Base-by-base conservation (phyloP, 306 rosid species). In the Carpinus viminea region DNA sequence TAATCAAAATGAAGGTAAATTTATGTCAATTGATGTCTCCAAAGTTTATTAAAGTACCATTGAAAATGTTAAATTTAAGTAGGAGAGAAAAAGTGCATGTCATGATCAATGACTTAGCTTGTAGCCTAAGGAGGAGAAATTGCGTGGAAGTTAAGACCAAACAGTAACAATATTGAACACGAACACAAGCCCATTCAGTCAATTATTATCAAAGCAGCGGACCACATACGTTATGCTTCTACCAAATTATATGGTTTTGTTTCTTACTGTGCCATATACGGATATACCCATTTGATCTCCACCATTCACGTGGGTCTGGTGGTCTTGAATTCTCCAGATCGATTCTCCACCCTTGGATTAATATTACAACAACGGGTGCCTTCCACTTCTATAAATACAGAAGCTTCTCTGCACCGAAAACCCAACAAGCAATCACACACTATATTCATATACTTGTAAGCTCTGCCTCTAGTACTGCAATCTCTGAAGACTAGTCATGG, bases 341-440 rank as follows among this genome's bases (percentile, higher is more conserved):
- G 34, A 86, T 86, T 84, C 89, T 68, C 59, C 72, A 20, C 82
- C 83, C 71, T 71, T 31, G 71, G 75, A 76, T 56, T 75, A 24
- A 24, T 24, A 70, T 21, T 31, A 43, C 53, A 72, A 56, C 61
- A 38, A 70, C 76, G 74, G 68, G 52, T 2, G 3, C 31, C 70
- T n/a, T 11, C 74, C 47, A 66, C 64, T 1, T 5, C 81, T 78
- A 84, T 91, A 91, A 84, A 91, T 88, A 83, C 60, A 77, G 66
- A 70, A 45, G 60, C 68, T 56, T 36, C 65, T 24, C 74, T 74
- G 47, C 79, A 46, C 2, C 45, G 56, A 48, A n/a, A 79, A 77
- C 78, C 61, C 79, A 38, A 38, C 43, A 38, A 38, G 43, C 6
- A 5, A 0, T 38, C 43, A 38, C 43, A 38, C 43, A 38, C 5